These are phyloP conservation scores for Saccharomyces hybrid DNA, from an alignment of 1,139 yeast genomes.

Conservation along the genomic window DNA sequence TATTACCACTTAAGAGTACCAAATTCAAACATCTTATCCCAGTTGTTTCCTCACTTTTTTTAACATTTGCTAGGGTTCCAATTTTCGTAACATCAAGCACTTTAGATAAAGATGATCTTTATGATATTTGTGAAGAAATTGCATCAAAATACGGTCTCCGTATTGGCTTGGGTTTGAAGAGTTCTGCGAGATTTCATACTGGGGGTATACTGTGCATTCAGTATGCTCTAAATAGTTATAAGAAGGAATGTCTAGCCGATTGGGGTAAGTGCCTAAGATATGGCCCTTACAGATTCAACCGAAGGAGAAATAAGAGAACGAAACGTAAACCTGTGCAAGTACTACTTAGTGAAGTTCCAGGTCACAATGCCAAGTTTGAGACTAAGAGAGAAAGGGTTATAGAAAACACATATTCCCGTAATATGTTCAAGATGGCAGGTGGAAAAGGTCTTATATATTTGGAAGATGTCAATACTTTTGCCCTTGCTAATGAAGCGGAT, in stretches of 20 bases:
- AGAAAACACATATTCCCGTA: conserved; percentile 16
- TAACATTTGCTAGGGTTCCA: conserved; percentile 23
- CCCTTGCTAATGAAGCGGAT: conserved; percentile 3
- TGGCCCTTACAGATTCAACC: conserved; percentile 16
- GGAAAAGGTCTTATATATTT: conserved; percentile 20
- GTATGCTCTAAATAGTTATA: conserved; percentile 11
- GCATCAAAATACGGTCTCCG: conserved; percentile 19
- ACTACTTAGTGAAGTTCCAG: conserved; percentile 12
- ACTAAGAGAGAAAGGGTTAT: conserved; percentile 18
- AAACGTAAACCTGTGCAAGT: conserved; percentile 20
- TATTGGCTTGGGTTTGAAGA: conserved; percentile 26
- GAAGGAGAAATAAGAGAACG: conserved; percentile 13
- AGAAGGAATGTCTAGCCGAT: conserved; percentile 20
- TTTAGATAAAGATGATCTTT: conserved; percentile 25
- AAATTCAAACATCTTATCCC: conserved; percentile 20
- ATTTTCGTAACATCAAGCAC: conserved; percentile 27
- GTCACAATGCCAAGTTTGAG: conserved; percentile 13
- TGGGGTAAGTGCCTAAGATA: conserved; percentile 25
- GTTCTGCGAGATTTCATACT: conserved; percentile 17
- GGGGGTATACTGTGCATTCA: conserved; percentile 20
- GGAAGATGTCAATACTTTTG: conserved; percentile 15
- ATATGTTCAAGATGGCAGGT: conserved; percentile 18
- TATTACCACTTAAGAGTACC: conserved; percentile 22
- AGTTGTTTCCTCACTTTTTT: conserved; percentile 15
- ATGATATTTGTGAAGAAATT: conserved; percentile 24